phyloP scores from a whole-genome alignment of 2,329 filamentous ascomycete species.

The Tolypocladium inflatum region DNA sequence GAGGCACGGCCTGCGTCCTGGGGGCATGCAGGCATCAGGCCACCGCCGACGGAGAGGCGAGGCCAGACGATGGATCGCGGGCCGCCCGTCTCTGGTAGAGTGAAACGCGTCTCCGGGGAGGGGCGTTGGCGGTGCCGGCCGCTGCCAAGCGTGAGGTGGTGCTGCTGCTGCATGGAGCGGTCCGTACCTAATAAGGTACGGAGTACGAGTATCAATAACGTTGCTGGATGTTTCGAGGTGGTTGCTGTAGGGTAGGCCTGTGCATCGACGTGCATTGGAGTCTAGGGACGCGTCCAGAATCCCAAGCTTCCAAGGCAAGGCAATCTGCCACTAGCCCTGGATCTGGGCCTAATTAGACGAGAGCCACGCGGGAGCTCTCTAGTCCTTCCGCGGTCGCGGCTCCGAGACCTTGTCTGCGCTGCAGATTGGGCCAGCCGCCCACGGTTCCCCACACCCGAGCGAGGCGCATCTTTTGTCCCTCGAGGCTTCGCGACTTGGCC shows the following conservation, averaged over 20 bases:
- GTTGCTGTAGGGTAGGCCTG: too few relatives aligned
- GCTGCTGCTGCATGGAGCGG: background rate
- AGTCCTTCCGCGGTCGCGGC: background rate
- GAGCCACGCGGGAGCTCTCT: background rate
- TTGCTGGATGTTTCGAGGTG: too few relatives aligned
- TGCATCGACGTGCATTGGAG: too few relatives aligned
- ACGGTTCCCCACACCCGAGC: slow-evolving; percentile 2
- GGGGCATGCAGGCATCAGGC: background rate
- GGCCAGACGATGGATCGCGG: background rate
- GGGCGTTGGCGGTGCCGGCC: background rate
- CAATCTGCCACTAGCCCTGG: background rate
- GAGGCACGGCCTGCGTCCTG: background rate
- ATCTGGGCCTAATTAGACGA: background rate
- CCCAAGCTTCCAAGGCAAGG: background rate
- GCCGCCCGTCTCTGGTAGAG: background rate
- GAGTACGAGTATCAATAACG: too few relatives aligned
- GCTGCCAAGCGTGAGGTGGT: background rate
- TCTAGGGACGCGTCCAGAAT: too few relatives aligned
- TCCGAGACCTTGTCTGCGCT: background rate
- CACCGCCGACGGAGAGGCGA: background rate
- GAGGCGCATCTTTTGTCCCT: background rate
- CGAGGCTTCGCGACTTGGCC: background rate
- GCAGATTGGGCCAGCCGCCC: background rate
- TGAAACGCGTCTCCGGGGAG: background rate
- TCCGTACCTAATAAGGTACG: too few relatives aligned